A percentile compares a stretch with the other conserved stretches of the same genome.
Conservation (phyloP, 768 basidiomycete species). For the Macrolepiota dolichaula region DNA sequence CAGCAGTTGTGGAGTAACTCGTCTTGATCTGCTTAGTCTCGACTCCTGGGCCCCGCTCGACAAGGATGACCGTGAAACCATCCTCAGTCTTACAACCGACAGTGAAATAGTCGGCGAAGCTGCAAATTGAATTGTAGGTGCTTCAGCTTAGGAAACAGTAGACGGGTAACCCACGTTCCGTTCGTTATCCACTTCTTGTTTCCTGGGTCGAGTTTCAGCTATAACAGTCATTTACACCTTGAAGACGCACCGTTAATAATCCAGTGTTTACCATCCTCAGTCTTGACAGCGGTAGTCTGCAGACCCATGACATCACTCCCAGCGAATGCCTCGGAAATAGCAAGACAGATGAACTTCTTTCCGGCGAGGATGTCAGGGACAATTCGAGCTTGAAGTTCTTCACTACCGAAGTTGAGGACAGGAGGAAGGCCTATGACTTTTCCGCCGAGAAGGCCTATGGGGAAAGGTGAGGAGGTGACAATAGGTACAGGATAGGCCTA, state of each 20-base stretch:
- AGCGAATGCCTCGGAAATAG: slow-evolving; percentile 87
- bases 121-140: slow-evolving; percentile 12
- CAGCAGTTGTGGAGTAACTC: slow-evolving; percentile 84
- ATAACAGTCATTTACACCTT: not conserved
- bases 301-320: slow-evolving; percentile 83
- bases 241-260: slow-evolving; percentile 82
- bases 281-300: slow-evolving; percentile 74
- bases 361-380: slow-evolving; percentile 68
- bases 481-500: not conserved
- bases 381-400: slow-evolving; percentile 53
- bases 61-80: slow-evolving; percentile 76
- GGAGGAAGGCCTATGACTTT: slow-evolving; percentile 86
- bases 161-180: slow-evolving; percentile 43
- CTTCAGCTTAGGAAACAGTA: no score
- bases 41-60: slow-evolving; percentile 47
- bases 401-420: slow-evolving; percentile 82
- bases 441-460: slow-evolving; percentile 60
- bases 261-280: slow-evolving; percentile 79
- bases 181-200: slow-evolving; percentile 90
- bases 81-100: slow-evolving; percentile 71
- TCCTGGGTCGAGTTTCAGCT: slow-evolving; percentile 23
- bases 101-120: slow-evolving; percentile 62
- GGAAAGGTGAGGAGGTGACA: slow-evolving; percentile 17
- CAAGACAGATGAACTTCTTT: slow-evolving; percentile 83
- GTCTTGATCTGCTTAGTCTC: slow-evolving; percentile 61